phyloP scores from a whole-genome alignment of 1,139 yeast species.

The Suhomyces bribrorum region DNA sequence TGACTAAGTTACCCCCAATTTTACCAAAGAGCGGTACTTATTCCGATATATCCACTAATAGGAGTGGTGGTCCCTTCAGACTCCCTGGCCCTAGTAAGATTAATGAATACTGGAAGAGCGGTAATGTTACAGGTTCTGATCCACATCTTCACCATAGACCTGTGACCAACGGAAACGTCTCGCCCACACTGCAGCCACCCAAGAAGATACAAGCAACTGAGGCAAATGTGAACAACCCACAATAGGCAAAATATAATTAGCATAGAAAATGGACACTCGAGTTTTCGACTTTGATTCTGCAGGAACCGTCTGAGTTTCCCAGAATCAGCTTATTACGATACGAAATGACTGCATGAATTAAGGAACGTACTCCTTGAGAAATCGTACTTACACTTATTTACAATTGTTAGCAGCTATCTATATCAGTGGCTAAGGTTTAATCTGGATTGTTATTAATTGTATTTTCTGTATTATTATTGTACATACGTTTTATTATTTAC shows the following conservation, averaged over 20 bases:
- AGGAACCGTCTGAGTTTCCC: too few species aligned
- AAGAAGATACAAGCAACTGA: conserved; percentile 9
- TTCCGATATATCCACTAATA: background rate
- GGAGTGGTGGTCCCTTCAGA: conserved; percentile 1
- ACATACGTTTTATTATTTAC: too few species aligned
- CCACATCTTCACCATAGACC: conserved; percentile 3
- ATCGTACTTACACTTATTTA: too few species aligned
- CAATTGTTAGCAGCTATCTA: too few species aligned
- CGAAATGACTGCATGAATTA: too few species aligned
- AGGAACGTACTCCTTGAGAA: too few species aligned
- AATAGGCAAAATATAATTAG: background rate
- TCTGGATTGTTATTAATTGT: too few species aligned
- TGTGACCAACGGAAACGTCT: background rate
- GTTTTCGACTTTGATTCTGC: too few species aligned
- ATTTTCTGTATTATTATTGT: too few species aligned
- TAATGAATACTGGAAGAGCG: conserved; percentile 6
- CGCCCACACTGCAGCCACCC: conserved; percentile 6
- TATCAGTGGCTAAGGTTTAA: too few species aligned
- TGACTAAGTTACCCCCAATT: conserved; percentile 11
- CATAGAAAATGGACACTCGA: too few species aligned
- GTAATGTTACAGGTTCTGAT: background rate
- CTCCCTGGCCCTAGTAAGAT: conserved; percentile 15
- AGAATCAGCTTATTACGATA: too few species aligned
- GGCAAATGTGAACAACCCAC: background rate
- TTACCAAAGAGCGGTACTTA: conserved; percentile 2